These are phyloP conservation scores for Cryphonectria parasitica DNA, from an alignment of 2,329 filamentous ascomycete species.

Conservation along the genomic window DNA sequence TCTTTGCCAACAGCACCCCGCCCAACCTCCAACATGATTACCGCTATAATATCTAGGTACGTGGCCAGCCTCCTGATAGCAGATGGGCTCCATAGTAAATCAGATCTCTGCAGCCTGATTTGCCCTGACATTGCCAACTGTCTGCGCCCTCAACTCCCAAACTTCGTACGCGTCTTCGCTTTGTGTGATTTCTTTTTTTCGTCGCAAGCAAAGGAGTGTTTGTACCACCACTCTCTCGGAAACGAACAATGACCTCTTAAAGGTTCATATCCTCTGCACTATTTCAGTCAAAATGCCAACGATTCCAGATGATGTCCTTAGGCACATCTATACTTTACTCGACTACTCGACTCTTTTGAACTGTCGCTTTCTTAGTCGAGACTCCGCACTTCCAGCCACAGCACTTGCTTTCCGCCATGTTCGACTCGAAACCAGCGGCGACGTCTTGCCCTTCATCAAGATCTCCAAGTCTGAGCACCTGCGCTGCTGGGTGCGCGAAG, in stretches of 20 bases:
- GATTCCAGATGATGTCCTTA: constrained; percentile 15
- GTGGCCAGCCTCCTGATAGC: neutral
- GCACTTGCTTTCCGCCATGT: constrained; percentile 15
- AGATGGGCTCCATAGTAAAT: neutral
- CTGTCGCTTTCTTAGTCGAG: constrained; percentile 11
- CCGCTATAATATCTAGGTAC: neutral
- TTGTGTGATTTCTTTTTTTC: no score
- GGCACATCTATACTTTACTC: constrained; percentile 13
- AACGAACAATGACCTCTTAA: neutral
- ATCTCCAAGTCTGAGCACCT: constrained; percentile 11
- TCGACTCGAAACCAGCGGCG: constrained; percentile 4
- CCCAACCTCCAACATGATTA: neutral
- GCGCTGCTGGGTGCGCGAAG: constrained; percentile 13
- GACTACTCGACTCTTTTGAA: constrained; percentile 11
- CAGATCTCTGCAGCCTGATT: neutral
- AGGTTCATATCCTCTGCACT: neutral
- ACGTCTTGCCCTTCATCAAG: neutral
- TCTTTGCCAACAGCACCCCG: neutral
- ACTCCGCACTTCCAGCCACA: neutral
- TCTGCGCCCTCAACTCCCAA: no score
- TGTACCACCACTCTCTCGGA: no score
- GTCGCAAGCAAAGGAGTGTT: no score
- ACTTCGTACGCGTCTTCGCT: no score
- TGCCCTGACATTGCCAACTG: neutral
- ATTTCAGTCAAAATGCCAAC: constrained; percentile 6